Conservation (phyloP, 352 stramenopile genomes). For the Pythium sukuiense region DNA sequence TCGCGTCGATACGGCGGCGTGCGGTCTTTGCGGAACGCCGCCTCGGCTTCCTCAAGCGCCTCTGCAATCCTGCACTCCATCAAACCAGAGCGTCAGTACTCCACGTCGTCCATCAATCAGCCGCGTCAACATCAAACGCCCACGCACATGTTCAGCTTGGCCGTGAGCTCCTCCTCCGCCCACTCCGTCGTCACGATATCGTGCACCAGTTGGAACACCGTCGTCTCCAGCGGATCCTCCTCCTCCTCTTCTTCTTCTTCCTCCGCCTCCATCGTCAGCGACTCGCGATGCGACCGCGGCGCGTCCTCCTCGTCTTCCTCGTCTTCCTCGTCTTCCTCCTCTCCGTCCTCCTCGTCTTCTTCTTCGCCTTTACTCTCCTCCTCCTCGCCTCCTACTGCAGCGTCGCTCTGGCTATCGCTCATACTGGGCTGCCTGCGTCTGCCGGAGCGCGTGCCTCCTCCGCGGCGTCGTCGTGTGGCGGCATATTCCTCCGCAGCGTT, state of each 20-base stretch:
- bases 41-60: constrained; percentile 75
- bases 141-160: constrained; percentile 77
- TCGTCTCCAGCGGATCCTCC: constrained; percentile 54
- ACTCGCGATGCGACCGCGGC: constrained; percentile 21
- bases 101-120: neutral
- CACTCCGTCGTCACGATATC: constrained; percentile 60
- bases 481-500: neutral
- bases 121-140: constrained; percentile 2
- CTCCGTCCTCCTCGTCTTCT: constrained; percentile 9
- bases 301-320: constrained; percentile 4
- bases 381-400: constrained; percentile 17
- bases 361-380: constrained; percentile 22
- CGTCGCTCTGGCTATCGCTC: constrained; percentile 10
- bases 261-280: constrained; percentile 31
- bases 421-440: neutral
- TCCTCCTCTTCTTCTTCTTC: constrained; percentile 50
- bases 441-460: neutral
- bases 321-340: constrained; percentile 9
- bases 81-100: neutral
- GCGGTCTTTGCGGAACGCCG: constrained; percentile 71
- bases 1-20: constrained; percentile 72
- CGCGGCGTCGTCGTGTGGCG: neutral
- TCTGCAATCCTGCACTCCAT: constrained; percentile 57
- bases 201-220: constrained; percentile 63
- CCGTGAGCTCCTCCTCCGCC: constrained; percentile 59